A percentile compares a stretch with the other conserved stretches of the same genome.
Evolutionary conservation across 345 rosid genomes (phyloP).

Genomic region (Corchorus olitorius): DNA sequence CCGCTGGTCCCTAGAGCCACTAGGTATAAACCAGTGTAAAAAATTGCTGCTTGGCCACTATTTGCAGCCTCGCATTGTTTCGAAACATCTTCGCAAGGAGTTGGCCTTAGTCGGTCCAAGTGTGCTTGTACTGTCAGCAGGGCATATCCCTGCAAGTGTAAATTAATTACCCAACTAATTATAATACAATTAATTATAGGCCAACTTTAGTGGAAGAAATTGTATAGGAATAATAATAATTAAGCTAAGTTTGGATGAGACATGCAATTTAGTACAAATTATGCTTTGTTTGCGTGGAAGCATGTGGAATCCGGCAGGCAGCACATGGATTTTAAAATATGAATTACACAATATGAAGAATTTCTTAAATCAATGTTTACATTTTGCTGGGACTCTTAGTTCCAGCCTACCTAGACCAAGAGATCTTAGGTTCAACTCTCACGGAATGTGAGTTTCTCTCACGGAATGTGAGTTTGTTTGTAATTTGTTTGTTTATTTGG

Average conservation of each 20-base stretch:
- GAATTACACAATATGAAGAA: not conserved
- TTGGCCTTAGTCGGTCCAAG: slow-evolving; percentile 48
- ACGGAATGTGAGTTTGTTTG: too few relatives aligned
- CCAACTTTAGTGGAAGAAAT: not conserved
- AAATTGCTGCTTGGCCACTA: slow-evolving; percentile 35
- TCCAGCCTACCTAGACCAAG: too few relatives aligned
- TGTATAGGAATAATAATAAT: too few relatives aligned
- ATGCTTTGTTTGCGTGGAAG: not conserved
- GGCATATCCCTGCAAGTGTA: slow-evolving; percentile 47
- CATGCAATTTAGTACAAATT: too few relatives aligned
- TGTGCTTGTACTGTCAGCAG: slow-evolving; percentile 58
- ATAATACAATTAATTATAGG: not conserved
- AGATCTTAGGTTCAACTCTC: too few relatives aligned
- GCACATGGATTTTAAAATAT: not conserved
- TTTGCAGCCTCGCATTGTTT: slow-evolving; percentile 44
- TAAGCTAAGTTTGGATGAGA: too few relatives aligned
- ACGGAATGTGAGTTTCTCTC: too few relatives aligned
- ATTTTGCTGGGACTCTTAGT: too few relatives aligned
- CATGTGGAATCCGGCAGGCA: not conserved
- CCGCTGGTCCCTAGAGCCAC: slow-evolving; percentile 64
- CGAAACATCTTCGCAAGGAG: slow-evolving; percentile 44
- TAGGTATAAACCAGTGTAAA: slow-evolving; percentile 52
- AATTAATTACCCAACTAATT: not conserved
- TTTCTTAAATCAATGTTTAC: too few relatives aligned
- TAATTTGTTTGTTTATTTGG: too few relatives aligned